Conservation (phyloP, 306 rosid species). For the Dryas alaskensis region DNA sequence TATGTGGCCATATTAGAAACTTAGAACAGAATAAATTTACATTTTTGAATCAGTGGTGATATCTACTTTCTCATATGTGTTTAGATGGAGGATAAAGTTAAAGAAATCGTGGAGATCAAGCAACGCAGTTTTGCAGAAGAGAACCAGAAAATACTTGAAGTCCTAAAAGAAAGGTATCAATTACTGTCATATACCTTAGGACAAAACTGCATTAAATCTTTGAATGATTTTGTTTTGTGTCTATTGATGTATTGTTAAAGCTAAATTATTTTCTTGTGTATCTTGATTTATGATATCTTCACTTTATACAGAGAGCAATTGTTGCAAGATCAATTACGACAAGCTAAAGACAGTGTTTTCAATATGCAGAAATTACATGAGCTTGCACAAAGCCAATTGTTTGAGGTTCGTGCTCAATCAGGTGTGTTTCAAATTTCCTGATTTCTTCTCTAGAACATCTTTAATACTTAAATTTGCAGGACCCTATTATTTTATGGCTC, state of each 20-base stretch:
- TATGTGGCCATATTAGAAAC: background rate
- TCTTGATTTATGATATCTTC: conserved; percentile 22
- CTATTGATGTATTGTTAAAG: conserved; percentile 6
- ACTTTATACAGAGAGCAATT: conserved; percentile 67
- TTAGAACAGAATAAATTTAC: background rate
- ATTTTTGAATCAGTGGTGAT: background rate
- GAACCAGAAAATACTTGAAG: conserved; percentile 89
- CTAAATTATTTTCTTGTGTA: conserved; percentile 13
- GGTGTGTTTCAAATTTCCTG: conserved; percentile 44
- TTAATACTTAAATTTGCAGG: background rate
- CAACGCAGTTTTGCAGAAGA: conserved; percentile 97
- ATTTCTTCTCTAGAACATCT: conserved; percentile 23
- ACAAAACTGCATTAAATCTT: background rate
- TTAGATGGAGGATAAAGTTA: conserved; percentile 96
- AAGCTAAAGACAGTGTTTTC: conserved; percentile 91
- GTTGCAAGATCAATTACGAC: conserved; percentile 86
- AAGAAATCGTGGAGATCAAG: conserved; percentile 95
- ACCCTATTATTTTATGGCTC: background rate
- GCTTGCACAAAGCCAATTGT: conserved; percentile 91
- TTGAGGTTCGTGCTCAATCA: conserved; percentile 93
- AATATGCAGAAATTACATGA: conserved; percentile 94
- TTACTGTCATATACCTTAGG: background rate
- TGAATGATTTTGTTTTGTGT: conserved; percentile 8
- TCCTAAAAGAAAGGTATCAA: conserved; percentile 76
- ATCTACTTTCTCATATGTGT: conserved; percentile 25